Base-by-base conservation (phyloP, 2,329 filamentous ascomycete genomes). In the Arachnomyces sp. region DNA sequence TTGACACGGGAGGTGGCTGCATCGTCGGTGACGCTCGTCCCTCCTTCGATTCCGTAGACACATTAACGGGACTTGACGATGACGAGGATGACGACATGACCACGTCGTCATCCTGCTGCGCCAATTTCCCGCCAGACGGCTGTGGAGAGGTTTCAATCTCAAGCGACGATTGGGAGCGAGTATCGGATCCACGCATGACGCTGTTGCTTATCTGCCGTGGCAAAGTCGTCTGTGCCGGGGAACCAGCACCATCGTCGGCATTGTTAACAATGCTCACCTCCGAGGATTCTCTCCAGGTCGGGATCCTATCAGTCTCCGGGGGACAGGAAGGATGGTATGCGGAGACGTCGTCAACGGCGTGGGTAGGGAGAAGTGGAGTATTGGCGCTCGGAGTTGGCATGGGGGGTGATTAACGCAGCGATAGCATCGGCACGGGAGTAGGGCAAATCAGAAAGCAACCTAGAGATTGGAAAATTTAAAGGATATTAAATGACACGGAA, bases 331-430 rank as follows among this genome's bases (percentile, higher is more conserved):
- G 57, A 53, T 62, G 70, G 9, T 25, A 25, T 53, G 60, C 56
- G 49, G 65, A 61, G 50, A 65, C 53, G 46, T 60, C 59, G 53
- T 64, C 64, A 56, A 57, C 60, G 60, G 65, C 66, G 54, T 63
- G 62, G 51, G 61, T 59, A 52, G 59, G 59, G 52, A 66, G 57
- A 38, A 53, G 55, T 55, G 60, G 61, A 57, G 59, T 61, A 58
- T 56, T 65, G 62, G 60, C 51, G 57, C 61, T 66, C 51, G 64
- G 65, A 42, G 68, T 72, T 54, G 70, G 71, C 71, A 74, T 74
- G 60, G 58, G 64, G 58, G 57, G 54, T 52, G 55, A 56, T 62
- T 46, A 64, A 49, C 43, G 47, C 47, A 50, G 49, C 50, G 50
- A 50, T 55, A 50, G 58, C 59, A 64, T 62, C 51, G 58, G 59